A percentile compares a stretch with the other conserved stretches of the same genome.
These are phyloP conservation scores for Crucibulum laeve DNA, from an alignment of 768 basidiomycete species.

Conservation along the genomic window DNA sequence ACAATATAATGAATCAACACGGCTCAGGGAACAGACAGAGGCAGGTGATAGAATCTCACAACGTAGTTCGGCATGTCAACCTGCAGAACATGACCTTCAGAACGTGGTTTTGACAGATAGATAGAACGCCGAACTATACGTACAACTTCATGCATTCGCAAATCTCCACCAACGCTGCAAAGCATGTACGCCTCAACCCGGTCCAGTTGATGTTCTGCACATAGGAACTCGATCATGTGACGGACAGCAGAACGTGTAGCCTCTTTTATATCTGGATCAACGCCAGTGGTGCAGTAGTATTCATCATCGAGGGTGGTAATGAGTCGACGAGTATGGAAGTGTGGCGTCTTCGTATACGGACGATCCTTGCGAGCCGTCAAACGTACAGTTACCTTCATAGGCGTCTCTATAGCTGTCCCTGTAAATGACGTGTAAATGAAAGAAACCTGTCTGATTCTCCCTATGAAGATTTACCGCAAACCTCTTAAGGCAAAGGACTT, in stretches of 20 bases:
- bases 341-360: conserved; percentile 54
- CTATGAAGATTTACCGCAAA: conserved; percentile 41
- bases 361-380: conserved; percentile 55
- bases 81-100: conserved; percentile 18
- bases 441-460: neutral
- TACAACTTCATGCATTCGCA: conserved; percentile 62
- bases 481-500: conserved; percentile 33
- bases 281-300: conserved; percentile 56
- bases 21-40: neutral
- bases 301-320: conserved; percentile 25
- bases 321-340: conserved; percentile 35
- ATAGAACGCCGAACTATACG: conserved; percentile 8
- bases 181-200: conserved; percentile 56
- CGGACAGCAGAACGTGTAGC: conserved; percentile 53
- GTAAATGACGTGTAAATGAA: neutral
- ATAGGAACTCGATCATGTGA: conserved; percentile 52
- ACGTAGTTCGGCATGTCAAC: conserved; percentile 67
- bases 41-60: conserved; percentile 26
- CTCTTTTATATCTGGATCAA: conserved; percentile 50
- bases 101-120: conserved; percentile 3
- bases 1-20: neutral
- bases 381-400: conserved; percentile 51
- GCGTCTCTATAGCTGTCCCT: conserved; percentile 65
- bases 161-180: conserved; percentile 55
- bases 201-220: conserved; percentile 34